Evolutionary conservation across 768 basidiomycete genomes (phyloP), one percentile per base, ranked within the genome.

Genomic region (Amanita rimosa): DNA sequence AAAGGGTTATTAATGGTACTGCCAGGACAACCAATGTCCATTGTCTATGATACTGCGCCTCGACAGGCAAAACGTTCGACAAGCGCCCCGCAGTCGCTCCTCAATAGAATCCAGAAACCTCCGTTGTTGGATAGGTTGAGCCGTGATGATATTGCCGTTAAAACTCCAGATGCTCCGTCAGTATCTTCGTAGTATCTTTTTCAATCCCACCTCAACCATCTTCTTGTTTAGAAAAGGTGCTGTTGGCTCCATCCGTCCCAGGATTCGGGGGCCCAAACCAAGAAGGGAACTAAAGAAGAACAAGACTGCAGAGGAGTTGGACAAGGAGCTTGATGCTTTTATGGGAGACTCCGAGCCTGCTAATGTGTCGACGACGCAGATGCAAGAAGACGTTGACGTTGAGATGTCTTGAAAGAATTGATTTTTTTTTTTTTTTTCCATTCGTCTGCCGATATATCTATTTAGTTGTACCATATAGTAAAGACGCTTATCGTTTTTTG

Each of bases 241-340:
- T 14, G 57, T 65, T 49, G 75, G 78, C n/a, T 74, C 76, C 5
- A 62, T 74, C 51, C 76, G 81, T 48, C 65, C 64, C 19, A 68
- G 72, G 51, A 65, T 64, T 21, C 53, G 44, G 54, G 11, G 57
- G 59, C 39, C 65, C 51, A 54, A 65, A 55, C 58, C 60, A 54
- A 60, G 66, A 54, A 51, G 60, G 21, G 52, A 45, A 42, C 63
- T 63, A 17, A 67, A 73, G 58, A 79, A 81, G 64, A 72, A 76
- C 3, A 81, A 87, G 64, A 85, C 85, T 1, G 85, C 78, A 6
- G 85, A 82, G 50, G 87, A 95, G 55, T 66, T 96, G 51, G 92
- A 96, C 62, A 81, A 76, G 62, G 92, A 96, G 65, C 62, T 96
- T 51, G 92, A 96, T 55, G 78, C 82, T 3, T 89, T 88, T 57